Conservation (phyloP, 805 yeast species). For the Yarrowia sp. region DNA sequence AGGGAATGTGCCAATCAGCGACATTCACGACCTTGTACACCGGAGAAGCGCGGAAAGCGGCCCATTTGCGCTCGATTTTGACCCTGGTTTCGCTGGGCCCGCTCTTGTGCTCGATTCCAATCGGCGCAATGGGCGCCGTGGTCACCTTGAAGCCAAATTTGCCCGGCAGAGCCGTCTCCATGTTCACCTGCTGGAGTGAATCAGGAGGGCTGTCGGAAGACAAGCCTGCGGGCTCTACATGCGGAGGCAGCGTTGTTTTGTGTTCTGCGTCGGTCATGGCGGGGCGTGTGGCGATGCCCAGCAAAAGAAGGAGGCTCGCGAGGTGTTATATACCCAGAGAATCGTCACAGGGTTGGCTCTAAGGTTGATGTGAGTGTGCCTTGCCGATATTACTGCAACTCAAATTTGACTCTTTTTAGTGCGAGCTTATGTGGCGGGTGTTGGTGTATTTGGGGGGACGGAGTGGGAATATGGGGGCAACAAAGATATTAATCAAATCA, state of each 20-base stretch:
- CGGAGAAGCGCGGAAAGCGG: neutral
- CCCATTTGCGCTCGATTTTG: slow-evolving; percentile 4
- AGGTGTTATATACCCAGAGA: neutral
- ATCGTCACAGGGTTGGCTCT: too few relatives aligned
- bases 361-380: neutral
- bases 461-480: too few relatives aligned
- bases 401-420: neutral
- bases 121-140: slow-evolving; percentile 9
- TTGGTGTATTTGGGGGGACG: too few relatives aligned
- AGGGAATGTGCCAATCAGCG: slow-evolving; percentile 27
- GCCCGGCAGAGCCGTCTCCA: slow-evolving; percentile 14
- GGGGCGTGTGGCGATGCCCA: neutral
- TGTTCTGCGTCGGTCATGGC: neutral
- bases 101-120: slow-evolving; percentile 4
- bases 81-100: slow-evolving; percentile 2
- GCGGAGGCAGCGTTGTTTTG: neutral
- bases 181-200: neutral
- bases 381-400: neutral
- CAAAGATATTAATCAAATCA: too few relatives aligned
- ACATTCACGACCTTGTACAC: neutral
- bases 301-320: too few relatives aligned
- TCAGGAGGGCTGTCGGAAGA: neutral
- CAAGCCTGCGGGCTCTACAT: neutral
- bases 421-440: neutral
- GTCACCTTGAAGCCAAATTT: slow-evolving; percentile 11